Evolutionary conservation across 2,329 filamentous ascomycete genomes (phyloP), one percentile per base, ranked within the genome.

Genomic region (Aspergillus novoparasiticus): DNA sequence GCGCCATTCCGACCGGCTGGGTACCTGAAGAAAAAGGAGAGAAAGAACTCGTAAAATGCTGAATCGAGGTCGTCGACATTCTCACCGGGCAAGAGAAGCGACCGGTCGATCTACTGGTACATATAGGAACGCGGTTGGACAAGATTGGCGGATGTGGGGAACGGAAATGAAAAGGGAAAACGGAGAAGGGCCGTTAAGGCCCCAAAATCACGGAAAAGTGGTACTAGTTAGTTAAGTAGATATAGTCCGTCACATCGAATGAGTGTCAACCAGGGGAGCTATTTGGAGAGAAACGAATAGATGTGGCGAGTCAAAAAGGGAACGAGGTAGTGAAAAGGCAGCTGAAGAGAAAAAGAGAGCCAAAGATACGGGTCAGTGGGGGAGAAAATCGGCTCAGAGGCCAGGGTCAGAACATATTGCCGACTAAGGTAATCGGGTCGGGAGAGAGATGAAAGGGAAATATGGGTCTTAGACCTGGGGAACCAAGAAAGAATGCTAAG

Each of bases 101-200:
- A 56, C 23, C 32, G 53, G 51, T 28, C 23, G 50, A 54, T 53
- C 58, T 57, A 57, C 51, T 32, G 43, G 43, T 60, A 62, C 60
- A 68, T 68, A 76, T 69, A 87, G 81, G 64, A 83, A 21, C n/a
- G 32, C n/a, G 51, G 32, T 55, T 55, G 51, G 51, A 55, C 34
- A 39, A 41, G 23, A 26, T 41, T 55, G 51, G 32, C 82, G 69
- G 81, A 83, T 59, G 85, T 83, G 46, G 55, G 64, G 41, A 51
- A 56, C 48, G 43, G 50, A 30, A 59, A 62, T 58, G 54, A 43
- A 48, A 39, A 36, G 28, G 60, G 32, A 57, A 61, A 19, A 41
- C 36, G 30, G 8, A 51, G 48, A 62, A 61, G 60, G 60, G 57
- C 60, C 60, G 57, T 55, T 65, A 54, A 57, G 63, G 60, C 63